phyloP scores from a whole-genome alignment of 208 protist species.

The Crithidia mellificae region DNA sequence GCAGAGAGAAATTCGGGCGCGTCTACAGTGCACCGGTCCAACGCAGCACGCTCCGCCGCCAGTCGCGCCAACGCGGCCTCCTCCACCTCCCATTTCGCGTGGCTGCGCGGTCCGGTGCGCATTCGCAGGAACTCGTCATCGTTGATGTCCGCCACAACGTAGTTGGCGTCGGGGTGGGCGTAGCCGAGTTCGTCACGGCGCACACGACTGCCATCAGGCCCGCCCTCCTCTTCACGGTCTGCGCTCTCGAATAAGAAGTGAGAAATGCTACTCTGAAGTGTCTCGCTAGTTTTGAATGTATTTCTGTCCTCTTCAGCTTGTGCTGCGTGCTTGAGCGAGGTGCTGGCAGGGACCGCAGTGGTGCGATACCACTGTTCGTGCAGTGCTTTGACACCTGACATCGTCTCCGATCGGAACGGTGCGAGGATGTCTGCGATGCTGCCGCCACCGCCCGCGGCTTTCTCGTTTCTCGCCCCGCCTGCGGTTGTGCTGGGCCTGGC shows the following conservation, averaged over 20 bases:
- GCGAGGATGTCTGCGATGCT: neutral
- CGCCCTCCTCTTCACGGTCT: too few relatives aligned
- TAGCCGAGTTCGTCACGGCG: constrained; percentile 43
- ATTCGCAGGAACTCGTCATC: constrained; percentile 69
- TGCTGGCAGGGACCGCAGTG: neutral
- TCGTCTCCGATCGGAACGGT: neutral
- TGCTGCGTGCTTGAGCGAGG: too few relatives aligned
- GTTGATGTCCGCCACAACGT: constrained; percentile 77
- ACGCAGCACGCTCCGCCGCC: constrained; percentile 7
- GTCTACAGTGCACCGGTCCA: constrained; percentile 25
- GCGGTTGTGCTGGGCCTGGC: too few relatives aligned
- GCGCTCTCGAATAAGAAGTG: too few relatives aligned
- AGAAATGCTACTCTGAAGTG: too few relatives aligned
- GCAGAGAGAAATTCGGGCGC: neutral
- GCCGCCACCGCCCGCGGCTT: neutral
- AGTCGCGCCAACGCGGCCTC: constrained; percentile 11
- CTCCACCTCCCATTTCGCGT: constrained; percentile 16
- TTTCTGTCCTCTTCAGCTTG: too few relatives aligned
- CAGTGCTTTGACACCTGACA: neutral
- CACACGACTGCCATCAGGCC: constrained; percentile 1
- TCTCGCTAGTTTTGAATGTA: too few relatives aligned
- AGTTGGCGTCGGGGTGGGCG: constrained; percentile 45
- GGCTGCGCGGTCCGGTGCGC: constrained; percentile 41
- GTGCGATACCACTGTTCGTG: constrained; percentile 12
- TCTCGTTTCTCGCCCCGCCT: too few relatives aligned